Conservation (phyloP, 2,329 filamentous ascomycete genomes). For the Iodosphaeria phyllophila region DNA sequence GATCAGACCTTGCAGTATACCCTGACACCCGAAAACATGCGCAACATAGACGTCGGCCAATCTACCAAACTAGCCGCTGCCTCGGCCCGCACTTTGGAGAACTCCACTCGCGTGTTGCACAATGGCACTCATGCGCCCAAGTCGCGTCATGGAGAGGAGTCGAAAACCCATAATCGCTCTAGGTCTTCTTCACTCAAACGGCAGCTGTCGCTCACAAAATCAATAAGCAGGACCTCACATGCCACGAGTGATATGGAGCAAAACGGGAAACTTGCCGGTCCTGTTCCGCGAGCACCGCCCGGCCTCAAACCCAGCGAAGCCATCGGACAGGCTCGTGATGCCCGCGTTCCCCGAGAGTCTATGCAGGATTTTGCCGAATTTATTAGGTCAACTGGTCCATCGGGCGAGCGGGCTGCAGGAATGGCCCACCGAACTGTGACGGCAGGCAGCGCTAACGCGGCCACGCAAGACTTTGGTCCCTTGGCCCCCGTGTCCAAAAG, state of each 20-base stretch:
- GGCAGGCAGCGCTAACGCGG: slow-evolving; percentile 6
- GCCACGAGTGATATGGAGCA: slow-evolving; percentile 12
- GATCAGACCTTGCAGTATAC: slow-evolving; percentile 72
- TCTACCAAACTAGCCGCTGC: no score
- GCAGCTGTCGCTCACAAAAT: slow-evolving; percentile 21
- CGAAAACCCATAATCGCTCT: slow-evolving; percentile 16
- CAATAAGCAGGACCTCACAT: slow-evolving; percentile 19
- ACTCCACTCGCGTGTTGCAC: no score
- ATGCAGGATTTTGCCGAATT: slow-evolving; percentile 76
- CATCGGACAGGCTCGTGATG: slow-evolving; percentile 43
- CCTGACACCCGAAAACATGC: slow-evolving; percentile 62
- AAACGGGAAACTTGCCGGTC: slow-evolving; percentile 10
- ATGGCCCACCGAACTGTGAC: slow-evolving; percentile 7
- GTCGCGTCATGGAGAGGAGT: slow-evolving; percentile 27
- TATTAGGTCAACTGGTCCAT: slow-evolving; percentile 66
- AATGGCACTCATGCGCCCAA: slow-evolving; percentile 22
- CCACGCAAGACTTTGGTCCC: no score
- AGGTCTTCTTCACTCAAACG: slow-evolving; percentile 24
- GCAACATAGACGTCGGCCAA: slow-evolving; percentile 39
- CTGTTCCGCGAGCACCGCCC: slow-evolving; percentile 14
- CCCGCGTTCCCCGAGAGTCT: slow-evolving; percentile 51
- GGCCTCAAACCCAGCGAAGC: slow-evolving; percentile 13
- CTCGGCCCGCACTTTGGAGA: no score
- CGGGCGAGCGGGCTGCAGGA: slow-evolving; percentile 19
- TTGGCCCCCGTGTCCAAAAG: slow-evolving; percentile 12